phyloP scores from a whole-genome alignment of 2,329 filamentous ascomycete genomes.

The Colletotrichum tamarilloi region DNA sequence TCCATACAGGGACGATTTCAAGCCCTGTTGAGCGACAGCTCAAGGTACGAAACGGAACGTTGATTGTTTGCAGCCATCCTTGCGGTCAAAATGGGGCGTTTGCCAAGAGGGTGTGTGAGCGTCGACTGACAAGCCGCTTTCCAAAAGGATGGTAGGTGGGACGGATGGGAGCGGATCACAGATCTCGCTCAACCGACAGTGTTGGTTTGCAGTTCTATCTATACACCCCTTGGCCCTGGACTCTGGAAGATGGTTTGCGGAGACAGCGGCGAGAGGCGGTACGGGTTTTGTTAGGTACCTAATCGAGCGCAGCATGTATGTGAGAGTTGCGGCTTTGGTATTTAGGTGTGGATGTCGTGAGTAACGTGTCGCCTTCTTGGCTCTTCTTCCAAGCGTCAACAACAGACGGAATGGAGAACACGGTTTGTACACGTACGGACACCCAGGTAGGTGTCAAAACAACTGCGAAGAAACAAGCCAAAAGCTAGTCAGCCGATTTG shows the following conservation, averaged over 20 bases:
- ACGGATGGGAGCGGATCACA: conserved; percentile 32
- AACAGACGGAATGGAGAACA: neutral
- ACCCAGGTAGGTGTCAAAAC: neutral
- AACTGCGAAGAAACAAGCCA: conserved; percentile 2
- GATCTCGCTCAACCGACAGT: conserved; percentile 28
- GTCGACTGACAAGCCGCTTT: conserved; percentile 31
- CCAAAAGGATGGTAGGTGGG: conserved; percentile 32
- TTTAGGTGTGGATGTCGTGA: conserved; percentile 8
- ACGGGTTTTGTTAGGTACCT: neutral
- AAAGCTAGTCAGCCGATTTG: neutral
- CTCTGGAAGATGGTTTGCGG: conserved; percentile 1
- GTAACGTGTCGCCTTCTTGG: neutral
- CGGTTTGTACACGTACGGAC: neutral
- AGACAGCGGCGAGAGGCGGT: conserved; percentile 8
- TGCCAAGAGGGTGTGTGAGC: neutral
- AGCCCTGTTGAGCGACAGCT: conserved; percentile 6
- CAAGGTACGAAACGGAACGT: conserved; percentile 36
- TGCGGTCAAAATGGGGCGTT: conserved; percentile 3
- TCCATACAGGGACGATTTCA: neutral
- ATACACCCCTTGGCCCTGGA: conserved; percentile 11
- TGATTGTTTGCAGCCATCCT: conserved; percentile 36
- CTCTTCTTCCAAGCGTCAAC: neutral
- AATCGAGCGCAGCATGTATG: neutral
- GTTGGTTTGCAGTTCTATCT: conserved; percentile 31
- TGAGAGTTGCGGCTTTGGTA: conserved; percentile 2